phyloP scores from a whole-genome alignment of 2,329 filamentous ascomycete species.

The Domatiomyces globalis region DNA sequence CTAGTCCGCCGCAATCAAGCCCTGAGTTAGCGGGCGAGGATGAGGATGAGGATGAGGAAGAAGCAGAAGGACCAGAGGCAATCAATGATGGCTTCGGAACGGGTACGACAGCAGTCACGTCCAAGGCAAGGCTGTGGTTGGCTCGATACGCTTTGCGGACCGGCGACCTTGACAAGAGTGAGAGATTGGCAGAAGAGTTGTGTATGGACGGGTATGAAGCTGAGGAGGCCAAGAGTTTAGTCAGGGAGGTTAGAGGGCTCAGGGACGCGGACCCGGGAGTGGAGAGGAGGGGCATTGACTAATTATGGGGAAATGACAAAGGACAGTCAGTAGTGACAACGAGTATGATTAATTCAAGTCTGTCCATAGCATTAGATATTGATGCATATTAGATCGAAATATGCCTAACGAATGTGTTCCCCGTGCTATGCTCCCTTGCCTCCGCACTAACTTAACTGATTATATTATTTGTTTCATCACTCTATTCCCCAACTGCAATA shows the following conservation, averaged over 20 bases:
- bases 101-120: conserved; percentile 81
- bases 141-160: conserved; percentile 65
- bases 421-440: too few species aligned
- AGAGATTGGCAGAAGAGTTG: conserved; percentile 72
- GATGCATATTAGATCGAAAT: too few species aligned
- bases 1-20: conserved; percentile 1
- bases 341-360: too few species aligned
- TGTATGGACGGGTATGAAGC: conserved; percentile 94
- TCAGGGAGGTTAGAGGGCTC: conserved; percentile 69
- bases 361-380: too few species aligned
- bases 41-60: background rate
- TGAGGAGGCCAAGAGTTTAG: conserved; percentile 87
- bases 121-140: conserved; percentile 86
- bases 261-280: conserved; percentile 37
- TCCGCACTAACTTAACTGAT: too few species aligned
- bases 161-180: conserved; percentile 61
- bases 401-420: too few species aligned
- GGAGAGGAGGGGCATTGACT: background rate
- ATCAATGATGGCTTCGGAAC: conserved; percentile 40
- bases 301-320: background rate
- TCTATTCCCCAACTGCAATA: too few species aligned
- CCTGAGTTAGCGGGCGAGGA: background rate
- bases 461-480: too few species aligned
- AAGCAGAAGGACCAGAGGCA: conserved; percentile 1
- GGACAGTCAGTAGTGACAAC: background rate